These are phyloP conservation scores for Taiwanofungus camphoratus DNA, from an alignment of 1,284 basidiomycete species.

Conservation along the genomic window DNA sequence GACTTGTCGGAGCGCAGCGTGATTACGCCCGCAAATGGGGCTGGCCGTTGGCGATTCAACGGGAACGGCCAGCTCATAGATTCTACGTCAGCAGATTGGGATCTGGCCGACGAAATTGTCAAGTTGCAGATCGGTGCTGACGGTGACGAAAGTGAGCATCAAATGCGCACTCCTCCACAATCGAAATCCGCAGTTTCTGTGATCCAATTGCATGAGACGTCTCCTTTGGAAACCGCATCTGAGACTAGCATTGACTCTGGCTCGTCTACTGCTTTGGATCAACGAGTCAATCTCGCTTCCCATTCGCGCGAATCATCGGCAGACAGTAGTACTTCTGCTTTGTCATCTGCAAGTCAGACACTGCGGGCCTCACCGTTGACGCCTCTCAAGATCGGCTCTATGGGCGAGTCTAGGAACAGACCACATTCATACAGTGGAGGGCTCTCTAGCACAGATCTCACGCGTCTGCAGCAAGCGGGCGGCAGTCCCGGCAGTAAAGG, in stretches of 20 bases:
- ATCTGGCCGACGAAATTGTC: slow-evolving; percentile 65
- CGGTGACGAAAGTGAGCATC: slow-evolving; percentile 42
- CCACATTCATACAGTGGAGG: slow-evolving; percentile 77
- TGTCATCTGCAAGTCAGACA: slow-evolving; percentile 48
- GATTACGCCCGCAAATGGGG: slow-evolving; percentile 19
- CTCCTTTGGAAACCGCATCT: slow-evolving; percentile 67
- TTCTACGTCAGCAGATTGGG: slow-evolving; percentile 53
- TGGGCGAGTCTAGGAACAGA: slow-evolving; percentile 60
- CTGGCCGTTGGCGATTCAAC: slow-evolving; percentile 54
- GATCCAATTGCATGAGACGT: slow-evolving; percentile 55
- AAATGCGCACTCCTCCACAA: slow-evolving; percentile 60
- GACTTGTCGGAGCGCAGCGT: slow-evolving; percentile 17
- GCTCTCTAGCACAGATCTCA: slow-evolving; percentile 62
- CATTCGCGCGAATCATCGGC: slow-evolving; percentile 76
- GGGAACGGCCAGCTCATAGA: slow-evolving; percentile 59
- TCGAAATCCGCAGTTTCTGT: slow-evolving; percentile 45
- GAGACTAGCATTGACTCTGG: slow-evolving; percentile 60
- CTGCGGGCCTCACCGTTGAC: slow-evolving; percentile 44
- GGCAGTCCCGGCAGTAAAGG: slow-evolving; percentile 33
- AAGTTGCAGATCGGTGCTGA: slow-evolving; percentile 62
- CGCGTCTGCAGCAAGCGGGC: slow-evolving; percentile 64
- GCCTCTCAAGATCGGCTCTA: slow-evolving; percentile 44
- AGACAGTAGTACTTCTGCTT: slow-evolving; percentile 51
- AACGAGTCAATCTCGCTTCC: slow-evolving; percentile 48
- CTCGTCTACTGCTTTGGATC: slow-evolving; percentile 61